phyloP scores from a whole-genome alignment of 352 stramenopile genomes.

The Pythium myriotylum region DNA sequence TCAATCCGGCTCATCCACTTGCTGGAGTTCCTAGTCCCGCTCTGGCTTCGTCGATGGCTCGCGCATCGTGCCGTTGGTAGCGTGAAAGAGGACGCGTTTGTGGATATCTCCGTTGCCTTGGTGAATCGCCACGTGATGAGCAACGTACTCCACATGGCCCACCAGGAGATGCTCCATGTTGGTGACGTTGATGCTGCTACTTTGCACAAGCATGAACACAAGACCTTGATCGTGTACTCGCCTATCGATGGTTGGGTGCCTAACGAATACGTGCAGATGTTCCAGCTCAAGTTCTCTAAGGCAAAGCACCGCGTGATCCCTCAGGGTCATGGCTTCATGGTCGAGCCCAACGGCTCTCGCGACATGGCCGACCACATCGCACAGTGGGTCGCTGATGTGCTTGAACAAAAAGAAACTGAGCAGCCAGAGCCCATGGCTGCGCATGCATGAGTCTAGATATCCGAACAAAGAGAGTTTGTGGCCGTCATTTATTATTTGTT shows the following conservation, averaged over 20 bases:
- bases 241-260: slow-evolving; percentile 71
- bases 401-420: neutral
- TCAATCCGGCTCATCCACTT: slow-evolving; percentile 38
- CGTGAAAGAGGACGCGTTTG: slow-evolving; percentile 41
- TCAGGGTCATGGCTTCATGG: slow-evolving; percentile 80
- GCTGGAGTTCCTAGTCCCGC: slow-evolving; percentile 48
- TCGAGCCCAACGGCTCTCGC: slow-evolving; percentile 57
- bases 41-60: slow-evolving; percentile 47
- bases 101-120: slow-evolving; percentile 53
- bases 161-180: slow-evolving; percentile 64
- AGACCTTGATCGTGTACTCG: slow-evolving; percentile 72
- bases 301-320: slow-evolving; percentile 52
- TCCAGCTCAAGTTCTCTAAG: slow-evolving; percentile 49
- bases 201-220: slow-evolving; percentile 44
- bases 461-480: neutral
- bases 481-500: neutral
- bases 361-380: slow-evolving; percentile 71
- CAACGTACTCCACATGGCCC: slow-evolving; percentile 70
- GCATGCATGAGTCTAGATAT: neutral
- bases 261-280: slow-evolving; percentile 55
- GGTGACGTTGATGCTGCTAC: slow-evolving; percentile 46
- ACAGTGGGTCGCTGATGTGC: slow-evolving; percentile 47
- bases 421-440: too few species aligned
- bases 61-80: slow-evolving; percentile 41
- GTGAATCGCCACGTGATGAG: slow-evolving; percentile 57